Conservation (phyloP, 75 land plant species). For the Selaginella moellendorffii region DNA sequence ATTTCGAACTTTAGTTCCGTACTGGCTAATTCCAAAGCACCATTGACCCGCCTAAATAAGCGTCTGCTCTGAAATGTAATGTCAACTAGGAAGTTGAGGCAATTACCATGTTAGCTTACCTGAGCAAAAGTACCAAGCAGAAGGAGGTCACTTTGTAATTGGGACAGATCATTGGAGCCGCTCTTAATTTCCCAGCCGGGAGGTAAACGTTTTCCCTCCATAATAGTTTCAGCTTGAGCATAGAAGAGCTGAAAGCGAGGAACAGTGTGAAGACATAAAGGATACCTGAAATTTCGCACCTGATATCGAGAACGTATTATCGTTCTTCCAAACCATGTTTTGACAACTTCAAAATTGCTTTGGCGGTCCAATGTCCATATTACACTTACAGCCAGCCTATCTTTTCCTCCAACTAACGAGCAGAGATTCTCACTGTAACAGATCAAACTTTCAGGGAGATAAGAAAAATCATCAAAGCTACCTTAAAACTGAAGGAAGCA, state of each 20-base stretch:
- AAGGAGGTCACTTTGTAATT: background rate
- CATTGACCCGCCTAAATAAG: constrained; percentile 10
- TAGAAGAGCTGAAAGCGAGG: constrained; percentile 12
- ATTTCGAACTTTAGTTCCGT: constrained; percentile 14
- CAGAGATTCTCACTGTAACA: constrained; percentile 17
- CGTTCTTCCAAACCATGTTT: constrained; percentile 22
- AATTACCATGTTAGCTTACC: background rate
- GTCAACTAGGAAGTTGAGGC: no score
- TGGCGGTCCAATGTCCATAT: constrained; percentile 21
- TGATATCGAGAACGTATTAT: constrained; percentile 16
- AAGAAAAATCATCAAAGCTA: no score
- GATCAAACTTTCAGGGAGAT: no score
- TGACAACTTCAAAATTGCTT: constrained; percentile 18
- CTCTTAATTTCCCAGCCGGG: constrained; percentile 16
- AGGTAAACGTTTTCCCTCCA: constrained; percentile 9
- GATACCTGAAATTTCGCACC: constrained; percentile 6
- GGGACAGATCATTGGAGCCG: constrained; percentile 5
- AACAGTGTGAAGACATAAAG: background rate
- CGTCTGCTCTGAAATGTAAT: constrained; percentile 12
- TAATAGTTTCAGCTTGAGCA: constrained; percentile 15
- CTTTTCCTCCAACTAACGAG: constrained; percentile 15
- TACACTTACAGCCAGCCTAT: constrained; percentile 21
- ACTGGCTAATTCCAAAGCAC: constrained; percentile 17
- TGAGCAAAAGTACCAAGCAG: constrained; percentile 10
- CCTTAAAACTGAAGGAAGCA: constrained; percentile 19